phyloP scores from a whole-genome alignment of 306 rosid genomes.

The Trichosanthes cucumerina region DNA sequence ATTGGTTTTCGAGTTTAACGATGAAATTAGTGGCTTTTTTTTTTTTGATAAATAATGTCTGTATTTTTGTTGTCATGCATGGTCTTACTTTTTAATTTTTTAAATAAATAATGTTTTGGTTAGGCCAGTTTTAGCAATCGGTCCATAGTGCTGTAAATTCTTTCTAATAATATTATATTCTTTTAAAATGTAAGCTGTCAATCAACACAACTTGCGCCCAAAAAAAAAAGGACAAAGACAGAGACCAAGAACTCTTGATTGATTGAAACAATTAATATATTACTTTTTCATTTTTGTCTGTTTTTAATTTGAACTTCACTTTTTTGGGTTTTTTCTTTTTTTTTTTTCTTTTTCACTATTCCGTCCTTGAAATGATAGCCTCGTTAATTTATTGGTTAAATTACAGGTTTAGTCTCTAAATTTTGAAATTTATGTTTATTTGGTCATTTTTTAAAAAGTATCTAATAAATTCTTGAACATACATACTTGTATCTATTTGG shows the following conservation, averaged over 20 bases:
- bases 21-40: slow-evolving; percentile 12
- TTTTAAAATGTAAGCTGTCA: background rate
- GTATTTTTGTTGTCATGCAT: slow-evolving; percentile 9
- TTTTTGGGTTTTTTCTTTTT: no score
- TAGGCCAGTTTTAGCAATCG: background rate
- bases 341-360: background rate
- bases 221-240: background rate
- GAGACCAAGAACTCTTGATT: background rate
- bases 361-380: background rate
- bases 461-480: no score
- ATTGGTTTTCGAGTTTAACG: slow-evolving; percentile 49
- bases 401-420: no score
- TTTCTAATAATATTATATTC: background rate
- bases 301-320: background rate
- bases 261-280: background rate
- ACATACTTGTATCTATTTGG: no score
- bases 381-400: no score
- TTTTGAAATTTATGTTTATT: no score
- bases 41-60: no score
- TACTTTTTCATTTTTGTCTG: background rate
- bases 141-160: background rate
- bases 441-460: no score
- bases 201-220: background rate
- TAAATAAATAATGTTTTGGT: background rate
- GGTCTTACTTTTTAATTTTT: slow-evolving; percentile 12